phyloP scores from a whole-genome alignment of 768 basidiomycete species.

The Daedaleopsis sinensis region DNA sequence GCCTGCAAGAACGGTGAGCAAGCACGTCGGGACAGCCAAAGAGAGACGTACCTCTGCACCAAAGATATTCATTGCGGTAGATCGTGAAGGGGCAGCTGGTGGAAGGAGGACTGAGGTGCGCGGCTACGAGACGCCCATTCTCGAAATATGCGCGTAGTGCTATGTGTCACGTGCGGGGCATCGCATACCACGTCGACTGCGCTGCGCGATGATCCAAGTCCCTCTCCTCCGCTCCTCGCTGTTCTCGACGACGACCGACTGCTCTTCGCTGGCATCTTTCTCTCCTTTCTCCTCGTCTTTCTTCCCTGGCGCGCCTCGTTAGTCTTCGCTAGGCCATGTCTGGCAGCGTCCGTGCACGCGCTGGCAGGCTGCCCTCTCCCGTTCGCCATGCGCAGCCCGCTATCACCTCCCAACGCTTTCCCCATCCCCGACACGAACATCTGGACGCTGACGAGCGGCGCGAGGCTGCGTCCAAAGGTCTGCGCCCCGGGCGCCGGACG shows the following conservation, averaged over 20 bases:
- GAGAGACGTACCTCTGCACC: slow-evolving; percentile 53
- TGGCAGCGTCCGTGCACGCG: slow-evolving; percentile 58
- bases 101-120: not conserved
- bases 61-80: slow-evolving; percentile 78
- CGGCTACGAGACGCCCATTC: not conserved
- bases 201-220: not conserved
- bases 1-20: slow-evolving; percentile 47
- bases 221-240: not conserved
- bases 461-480: slow-evolving; percentile 69
- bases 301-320: not conserved
- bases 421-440: slow-evolving; percentile 63
- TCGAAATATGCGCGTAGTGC: slow-evolving; percentile 2
- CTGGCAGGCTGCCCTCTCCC: slow-evolving; percentile 62
- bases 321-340: slow-evolving; percentile 35
- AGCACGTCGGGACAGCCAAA: slow-evolving; percentile 2
- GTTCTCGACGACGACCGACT: slow-evolving; percentile 5
- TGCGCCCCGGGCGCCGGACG: slow-evolving; percentile 50
- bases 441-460: slow-evolving; percentile 76
- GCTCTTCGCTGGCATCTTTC: slow-evolving; percentile 6
- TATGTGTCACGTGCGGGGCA: not conserved
- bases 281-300: slow-evolving; percentile 9
- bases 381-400: slow-evolving; percentile 44
- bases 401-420: slow-evolving; percentile 55
- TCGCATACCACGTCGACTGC: not conserved
- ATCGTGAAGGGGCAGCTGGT: slow-evolving; percentile 33